Conservation (phyloP, 2,329 filamentous ascomycete genomes). For the Fusarium brevicatenulatum region DNA sequence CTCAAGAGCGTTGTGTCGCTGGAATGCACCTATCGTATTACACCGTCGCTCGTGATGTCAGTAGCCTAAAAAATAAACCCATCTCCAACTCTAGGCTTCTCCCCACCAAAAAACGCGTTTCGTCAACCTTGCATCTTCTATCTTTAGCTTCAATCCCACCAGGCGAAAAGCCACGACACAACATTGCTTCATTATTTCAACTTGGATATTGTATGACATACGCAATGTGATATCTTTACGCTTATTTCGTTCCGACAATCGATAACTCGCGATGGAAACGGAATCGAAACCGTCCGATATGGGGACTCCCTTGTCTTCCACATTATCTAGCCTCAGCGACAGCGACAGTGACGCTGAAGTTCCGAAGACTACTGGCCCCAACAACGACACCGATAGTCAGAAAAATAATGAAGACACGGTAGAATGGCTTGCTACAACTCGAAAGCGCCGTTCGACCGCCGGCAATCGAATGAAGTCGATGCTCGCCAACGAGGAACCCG, state of each 20-base stretch:
- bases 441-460: conserved; percentile 81
- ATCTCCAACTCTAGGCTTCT: conserved; percentile 1
- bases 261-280: conserved; percentile 43
- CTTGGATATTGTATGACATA: conserved; percentile 3
- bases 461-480: conserved; percentile 86
- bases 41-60: conserved; percentile 38
- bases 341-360: conserved; percentile 47
- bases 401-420: conserved; percentile 53
- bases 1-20: neutral
- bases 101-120: conserved; percentile 42
- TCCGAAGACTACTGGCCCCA: conserved; percentile 44
- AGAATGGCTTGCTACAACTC: conserved; percentile 78
- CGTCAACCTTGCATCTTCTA: conserved; percentile 31
- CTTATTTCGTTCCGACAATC: neutral
- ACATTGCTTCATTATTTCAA: neutral
- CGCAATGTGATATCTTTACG: conserved; percentile 36
- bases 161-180: conserved; percentile 17
- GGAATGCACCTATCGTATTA: conserved; percentile 17
- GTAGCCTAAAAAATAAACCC: conserved; percentile 38
- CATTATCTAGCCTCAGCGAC: conserved; percentile 44
- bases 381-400: conserved; percentile 51
- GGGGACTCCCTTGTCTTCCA: conserved; percentile 49
- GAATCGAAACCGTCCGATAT: conserved; percentile 46
- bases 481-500: conserved; percentile 77
- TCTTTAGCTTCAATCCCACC: conserved; percentile 14